Conservation (phyloP, 2,329 filamentous ascomycete genomes). For the Pseudogymnoascus sp. region DNA sequence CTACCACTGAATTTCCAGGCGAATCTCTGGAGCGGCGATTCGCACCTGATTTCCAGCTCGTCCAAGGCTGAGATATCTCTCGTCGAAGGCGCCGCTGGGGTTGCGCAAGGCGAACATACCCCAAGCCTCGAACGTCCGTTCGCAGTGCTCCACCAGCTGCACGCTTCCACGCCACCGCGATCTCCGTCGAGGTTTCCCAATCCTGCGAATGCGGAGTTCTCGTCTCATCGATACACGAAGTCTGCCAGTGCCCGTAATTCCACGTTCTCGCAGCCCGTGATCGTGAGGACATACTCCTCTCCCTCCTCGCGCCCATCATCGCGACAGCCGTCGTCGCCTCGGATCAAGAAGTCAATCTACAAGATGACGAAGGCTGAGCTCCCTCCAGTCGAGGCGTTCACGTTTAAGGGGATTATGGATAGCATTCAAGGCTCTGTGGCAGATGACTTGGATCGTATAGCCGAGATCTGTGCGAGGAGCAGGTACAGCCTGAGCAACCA, state of each 20-base stretch:
- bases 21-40: neutral
- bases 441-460: conserved; percentile 56
- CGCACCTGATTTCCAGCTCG: neutral
- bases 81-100: neutral
- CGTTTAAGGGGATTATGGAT: conserved; percentile 57
- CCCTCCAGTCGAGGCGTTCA: conserved; percentile 56
- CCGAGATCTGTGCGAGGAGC: conserved; percentile 59
- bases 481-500: conserved; percentile 60
- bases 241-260: conserved; percentile 47
- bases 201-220: conserved; percentile 18
- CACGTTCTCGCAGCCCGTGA: conserved; percentile 58
- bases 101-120: conserved; percentile 5
- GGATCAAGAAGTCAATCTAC: conserved; percentile 18
- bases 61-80: conserved; percentile 8
- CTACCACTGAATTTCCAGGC: conserved; percentile 4
- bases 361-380: conserved; percentile 37
- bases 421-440: conserved; percentile 42
- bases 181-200: conserved; percentile 1
- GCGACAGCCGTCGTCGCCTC: conserved; percentile 17
- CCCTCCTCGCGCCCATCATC: conserved; percentile 29
- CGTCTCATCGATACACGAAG: conserved; percentile 45
- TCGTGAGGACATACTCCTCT: conserved; percentile 56
- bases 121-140: neutral
- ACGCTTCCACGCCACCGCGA: conserved; percentile 8
- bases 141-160: neutral